Evolutionary conservation across 2,329 filamentous ascomycete species (phyloP), one percentile per base, ranked within the genome.

Genomic region (Cladosporium velox): DNA sequence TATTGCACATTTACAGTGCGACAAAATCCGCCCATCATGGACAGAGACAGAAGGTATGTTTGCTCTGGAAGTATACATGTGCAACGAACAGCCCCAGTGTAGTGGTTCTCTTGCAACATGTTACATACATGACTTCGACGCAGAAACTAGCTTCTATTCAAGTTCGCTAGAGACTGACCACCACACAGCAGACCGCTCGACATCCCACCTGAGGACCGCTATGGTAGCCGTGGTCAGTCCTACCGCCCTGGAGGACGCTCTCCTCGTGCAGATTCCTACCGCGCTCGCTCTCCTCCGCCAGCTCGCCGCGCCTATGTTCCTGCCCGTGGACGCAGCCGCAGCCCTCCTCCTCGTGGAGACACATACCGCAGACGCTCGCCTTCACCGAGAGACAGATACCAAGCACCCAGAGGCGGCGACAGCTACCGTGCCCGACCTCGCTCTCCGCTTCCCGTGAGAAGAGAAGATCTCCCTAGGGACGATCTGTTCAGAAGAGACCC

Each of bases 1-100:
- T 11, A 21, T 15, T 63, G 35, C 26, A 32, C 18, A 57, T 15
- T n/a, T 7, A 26, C 4, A 47, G 30, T 24, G 34, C 38, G 15
- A 38, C 18, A 62, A 52, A 62, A 35, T 12, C 3, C 15, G 30
- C 44, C 47, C 65, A 65, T 26, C 65, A 74, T 74, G 73, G 79
- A 81, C 67, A 74, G 77, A 69, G 79, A 80, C 54, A 73, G 79
- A 73, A 81, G 80, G 80, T 81, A 75, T 74, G 79, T 78, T 64
- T 64, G 61, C 61, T 64, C 51, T 11, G 7, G 55, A n/a, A 47
- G 11, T 35, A 30, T 26, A 47, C 57, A 47, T 64, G 38, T 47
- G 51, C n/a, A 34, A 57, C 35, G 24, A 47, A 59, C 38, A 30
- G 49, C 26, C 24, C 7, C 44, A 34, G 18, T 59, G 28, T 10